Evolutionary conservation across 2,329 filamentous ascomycete species (phyloP).

Genomic region (Metarhizium brunneum): DNA sequence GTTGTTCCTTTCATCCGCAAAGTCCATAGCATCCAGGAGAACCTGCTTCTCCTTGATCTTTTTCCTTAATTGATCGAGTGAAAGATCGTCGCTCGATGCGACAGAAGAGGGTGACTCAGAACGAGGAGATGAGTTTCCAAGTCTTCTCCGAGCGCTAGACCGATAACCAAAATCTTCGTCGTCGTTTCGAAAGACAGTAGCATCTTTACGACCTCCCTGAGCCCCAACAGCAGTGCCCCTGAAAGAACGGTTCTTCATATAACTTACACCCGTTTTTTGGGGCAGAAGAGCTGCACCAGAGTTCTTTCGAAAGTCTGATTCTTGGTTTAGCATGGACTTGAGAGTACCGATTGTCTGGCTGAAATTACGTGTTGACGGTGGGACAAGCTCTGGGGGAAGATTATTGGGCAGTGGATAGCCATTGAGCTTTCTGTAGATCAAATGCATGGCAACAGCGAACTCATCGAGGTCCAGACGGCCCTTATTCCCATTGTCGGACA

Average conservation of each 20-base stretch:
- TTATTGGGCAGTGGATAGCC: constrained; percentile 85
- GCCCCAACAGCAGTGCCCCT: constrained; percentile 50
- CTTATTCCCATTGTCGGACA: constrained; percentile 89
- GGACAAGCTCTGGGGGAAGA: constrained; percentile 84
- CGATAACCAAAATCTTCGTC: constrained; percentile 87
- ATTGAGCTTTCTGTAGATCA: constrained; percentile 96
- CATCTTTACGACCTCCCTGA: constrained; percentile 70
- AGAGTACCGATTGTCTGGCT: constrained; percentile 88
- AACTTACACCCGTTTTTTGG: constrained; percentile 96
- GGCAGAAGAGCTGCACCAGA: constrained; percentile 85
- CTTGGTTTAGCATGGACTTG: constrained; percentile 79
- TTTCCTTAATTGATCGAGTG: constrained; percentile 81
- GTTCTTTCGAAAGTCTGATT: constrained; percentile 82
- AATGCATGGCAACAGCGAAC: constrained; percentile 96
- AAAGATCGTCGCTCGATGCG: constrained; percentile 69
- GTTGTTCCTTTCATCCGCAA: constrained; percentile 78
- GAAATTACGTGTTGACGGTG: constrained; percentile 88
- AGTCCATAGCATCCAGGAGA: constrained; percentile 90
- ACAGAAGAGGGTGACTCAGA: constrained; percentile 65
- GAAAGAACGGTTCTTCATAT: constrained; percentile 93
- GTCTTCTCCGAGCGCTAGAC: constrained; percentile 82
- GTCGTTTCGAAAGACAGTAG: constrained; percentile 93
- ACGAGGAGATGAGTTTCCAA: constrained; percentile 73
- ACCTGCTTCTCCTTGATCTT: constrained; percentile 92
- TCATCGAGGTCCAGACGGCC: constrained; percentile 92